Conservation (phyloP, 2,329 filamentous ascomycete genomes). For the Fusarium hostae region DNA sequence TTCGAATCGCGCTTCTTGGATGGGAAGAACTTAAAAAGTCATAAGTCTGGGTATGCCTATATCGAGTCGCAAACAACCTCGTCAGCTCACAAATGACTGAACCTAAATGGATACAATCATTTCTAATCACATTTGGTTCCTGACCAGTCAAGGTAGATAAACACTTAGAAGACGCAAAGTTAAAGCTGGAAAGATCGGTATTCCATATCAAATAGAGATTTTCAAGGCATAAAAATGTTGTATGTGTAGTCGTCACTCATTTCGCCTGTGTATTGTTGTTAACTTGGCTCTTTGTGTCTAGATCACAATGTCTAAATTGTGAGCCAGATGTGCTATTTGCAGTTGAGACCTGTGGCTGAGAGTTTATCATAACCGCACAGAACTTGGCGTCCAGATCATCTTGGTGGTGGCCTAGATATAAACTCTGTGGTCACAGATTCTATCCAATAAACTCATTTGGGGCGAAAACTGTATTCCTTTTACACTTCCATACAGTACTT, state of each 20-base stretch:
- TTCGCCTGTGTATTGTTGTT: neutral
- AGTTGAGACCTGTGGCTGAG: no score
- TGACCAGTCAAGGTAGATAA: accelerated
- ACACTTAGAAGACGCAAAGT: accelerated
- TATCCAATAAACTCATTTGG: accelerated
- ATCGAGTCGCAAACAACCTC: accelerated
- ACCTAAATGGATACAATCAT: neutral
- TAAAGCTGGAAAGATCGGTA: neutral
- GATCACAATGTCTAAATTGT: neutral
- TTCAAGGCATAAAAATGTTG: no score
- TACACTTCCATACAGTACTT: neutral
- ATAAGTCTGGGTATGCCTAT: neutral
- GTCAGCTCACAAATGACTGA: neutral
- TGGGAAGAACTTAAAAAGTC: neutral
- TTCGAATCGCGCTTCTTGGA: neutral
- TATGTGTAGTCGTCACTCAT: neutral
- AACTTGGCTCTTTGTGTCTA: neutral
- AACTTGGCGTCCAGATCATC: neutral
- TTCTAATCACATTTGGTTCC: no score
- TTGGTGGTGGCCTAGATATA: no score
- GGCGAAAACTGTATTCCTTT: neutral
- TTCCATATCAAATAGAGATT: no score
- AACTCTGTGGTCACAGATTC: no score
- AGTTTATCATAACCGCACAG: neutral
- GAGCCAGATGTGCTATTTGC: no score